Evolutionary conservation across 768 basidiomycete species (phyloP).

Genomic region (Boletus pseudopeckii): DNA sequence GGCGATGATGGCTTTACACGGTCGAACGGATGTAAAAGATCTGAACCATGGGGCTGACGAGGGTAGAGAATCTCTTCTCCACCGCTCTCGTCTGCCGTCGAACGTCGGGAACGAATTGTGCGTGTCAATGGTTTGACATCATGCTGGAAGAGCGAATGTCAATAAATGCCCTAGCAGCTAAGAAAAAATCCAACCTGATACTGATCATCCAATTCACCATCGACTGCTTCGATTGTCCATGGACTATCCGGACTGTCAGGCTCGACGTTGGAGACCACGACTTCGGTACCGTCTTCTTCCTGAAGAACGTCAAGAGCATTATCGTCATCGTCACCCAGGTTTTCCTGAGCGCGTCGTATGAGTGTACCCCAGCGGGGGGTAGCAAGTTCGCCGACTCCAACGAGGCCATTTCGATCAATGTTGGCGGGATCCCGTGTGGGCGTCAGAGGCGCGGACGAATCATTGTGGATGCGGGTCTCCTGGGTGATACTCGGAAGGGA

Average conservation of each 20-base stretch:
- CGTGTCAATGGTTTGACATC: slow-evolving; percentile 46
- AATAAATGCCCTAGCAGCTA: background rate
- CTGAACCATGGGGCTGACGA: slow-evolving; percentile 45
- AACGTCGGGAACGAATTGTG: slow-evolving; percentile 56
- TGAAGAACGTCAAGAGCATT: slow-evolving; percentile 29
- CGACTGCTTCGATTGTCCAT: slow-evolving; percentile 86
- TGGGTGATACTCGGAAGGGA: slow-evolving; percentile 53
- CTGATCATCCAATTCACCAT: slow-evolving; percentile 70
- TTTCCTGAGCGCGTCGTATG: slow-evolving; percentile 35
- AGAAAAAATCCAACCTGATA: slow-evolving; percentile 51
- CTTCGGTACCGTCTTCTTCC: slow-evolving; percentile 33
- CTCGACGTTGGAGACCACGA: slow-evolving; percentile 35
- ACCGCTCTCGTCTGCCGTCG: slow-evolving; percentile 79
- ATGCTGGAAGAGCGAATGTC: slow-evolving; percentile 31
- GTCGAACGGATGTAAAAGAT: slow-evolving; percentile 32
- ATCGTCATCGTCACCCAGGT: slow-evolving; percentile 41
- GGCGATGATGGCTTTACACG: slow-evolving; percentile 32
- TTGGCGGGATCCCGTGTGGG: slow-evolving; percentile 72
- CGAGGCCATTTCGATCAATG: slow-evolving; percentile 82
- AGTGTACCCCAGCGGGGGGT: slow-evolving; percentile 91
- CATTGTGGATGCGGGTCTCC: slow-evolving; percentile 47
- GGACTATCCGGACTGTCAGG: slow-evolving; percentile 70
- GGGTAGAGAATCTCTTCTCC: slow-evolving; percentile 90
- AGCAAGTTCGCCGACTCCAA: slow-evolving; percentile 93
- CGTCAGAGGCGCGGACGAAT: slow-evolving; percentile 64